phyloP scores from a whole-genome alignment of 1,284 basidiomycete genomes.

The Schizophyllum commune region DNA sequence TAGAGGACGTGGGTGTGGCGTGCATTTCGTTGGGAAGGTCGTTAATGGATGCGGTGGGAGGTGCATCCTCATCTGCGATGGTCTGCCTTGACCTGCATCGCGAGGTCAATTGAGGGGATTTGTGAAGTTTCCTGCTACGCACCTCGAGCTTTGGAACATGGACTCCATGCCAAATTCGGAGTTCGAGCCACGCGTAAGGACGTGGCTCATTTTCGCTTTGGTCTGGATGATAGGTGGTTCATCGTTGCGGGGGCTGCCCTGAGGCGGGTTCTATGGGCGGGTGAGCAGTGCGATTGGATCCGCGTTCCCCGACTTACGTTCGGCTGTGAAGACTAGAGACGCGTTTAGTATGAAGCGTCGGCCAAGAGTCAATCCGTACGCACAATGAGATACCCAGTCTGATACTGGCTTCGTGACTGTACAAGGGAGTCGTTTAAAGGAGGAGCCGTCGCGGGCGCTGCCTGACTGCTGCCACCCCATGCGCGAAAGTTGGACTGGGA shows the following conservation, averaged over 20 bases:
- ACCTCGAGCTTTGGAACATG: conserved; percentile 70
- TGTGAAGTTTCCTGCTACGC: conserved; percentile 9
- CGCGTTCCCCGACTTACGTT: conserved; percentile 29
- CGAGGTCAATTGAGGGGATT: conserved; percentile 1
- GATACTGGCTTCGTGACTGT: conserved; percentile 66
- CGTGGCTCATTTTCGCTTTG: conserved; percentile 68
- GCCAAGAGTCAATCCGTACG: no score
- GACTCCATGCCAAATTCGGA: conserved; percentile 72
- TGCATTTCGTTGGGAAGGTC: conserved; percentile 59
- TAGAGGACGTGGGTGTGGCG: conserved; percentile 29
- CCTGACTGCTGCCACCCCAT: background rate
- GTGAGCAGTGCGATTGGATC: conserved; percentile 3
- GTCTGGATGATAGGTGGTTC: conserved; percentile 65
- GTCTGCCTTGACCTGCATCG: conserved; percentile 46
- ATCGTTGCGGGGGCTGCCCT: conserved; percentile 53
- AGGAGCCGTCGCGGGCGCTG: background rate
- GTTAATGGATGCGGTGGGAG: conserved; percentile 59
- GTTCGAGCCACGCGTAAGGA: conserved; percentile 49
- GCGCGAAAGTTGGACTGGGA: background rate
- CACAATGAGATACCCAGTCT: conserved; percentile 70
- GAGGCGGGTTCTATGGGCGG: conserved; percentile 38
- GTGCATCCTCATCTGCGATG: conserved; percentile 64
- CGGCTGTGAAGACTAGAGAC: conserved; percentile 48
- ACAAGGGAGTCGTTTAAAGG: conserved; percentile 16
- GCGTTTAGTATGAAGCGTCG: no score